Conservation (phyloP, 805 yeast genomes). For the Cyberlindnera lachancei region DNA sequence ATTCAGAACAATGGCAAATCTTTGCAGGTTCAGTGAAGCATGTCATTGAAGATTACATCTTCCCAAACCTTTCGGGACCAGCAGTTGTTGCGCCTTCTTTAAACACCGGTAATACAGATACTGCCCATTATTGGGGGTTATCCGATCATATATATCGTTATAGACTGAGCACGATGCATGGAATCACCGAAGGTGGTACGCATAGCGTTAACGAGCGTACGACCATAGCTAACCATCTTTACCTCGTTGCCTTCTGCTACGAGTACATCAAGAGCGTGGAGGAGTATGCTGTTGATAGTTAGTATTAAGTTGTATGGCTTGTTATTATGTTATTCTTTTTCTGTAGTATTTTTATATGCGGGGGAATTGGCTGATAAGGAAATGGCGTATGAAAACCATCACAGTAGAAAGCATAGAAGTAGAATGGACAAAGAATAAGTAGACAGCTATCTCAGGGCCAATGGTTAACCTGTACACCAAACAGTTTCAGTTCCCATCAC, state of each 20-base stretch:
- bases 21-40: conserved; percentile 59
- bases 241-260: conserved; percentile 41
- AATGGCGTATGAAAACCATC: too few relatives aligned
- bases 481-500: too few relatives aligned
- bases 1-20: conserved; percentile 41
- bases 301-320: neutral
- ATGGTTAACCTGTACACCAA: too few relatives aligned
- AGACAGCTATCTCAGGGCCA: too few relatives aligned
- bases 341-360: too few relatives aligned
- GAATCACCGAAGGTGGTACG: conserved; percentile 28
- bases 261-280: conserved; percentile 39
- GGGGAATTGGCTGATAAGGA: too few relatives aligned
- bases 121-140: conserved; percentile 56
- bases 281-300: conserved; percentile 6
- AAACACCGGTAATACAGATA: conserved; percentile 68
- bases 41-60: conserved; percentile 48
- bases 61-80: conserved; percentile 25
- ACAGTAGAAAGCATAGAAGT: too few relatives aligned
- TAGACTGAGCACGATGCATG: conserved; percentile 37
- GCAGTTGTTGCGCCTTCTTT: conserved; percentile 48
- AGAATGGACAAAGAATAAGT: too few relatives aligned
- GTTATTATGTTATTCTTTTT: too few relatives aligned
- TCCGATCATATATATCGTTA: conserved; percentile 55
- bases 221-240: conserved; percentile 43
- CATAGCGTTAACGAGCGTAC: conserved; percentile 58